Conservation (phyloP, 305 asterid species). For the Fraxinus platypoda region DNA sequence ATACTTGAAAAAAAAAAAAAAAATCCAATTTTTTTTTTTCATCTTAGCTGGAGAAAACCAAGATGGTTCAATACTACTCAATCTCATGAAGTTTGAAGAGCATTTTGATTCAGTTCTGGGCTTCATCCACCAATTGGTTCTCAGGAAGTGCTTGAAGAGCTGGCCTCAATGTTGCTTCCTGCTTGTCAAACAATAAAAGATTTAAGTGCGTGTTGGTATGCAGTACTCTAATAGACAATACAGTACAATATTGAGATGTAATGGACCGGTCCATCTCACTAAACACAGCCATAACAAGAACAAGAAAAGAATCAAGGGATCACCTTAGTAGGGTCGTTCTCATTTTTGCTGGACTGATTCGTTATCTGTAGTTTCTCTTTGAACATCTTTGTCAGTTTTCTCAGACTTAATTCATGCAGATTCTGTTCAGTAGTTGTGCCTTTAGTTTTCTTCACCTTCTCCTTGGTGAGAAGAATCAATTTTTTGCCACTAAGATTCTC, state of each 20-base stretch:
- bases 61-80: constrained; percentile 30
- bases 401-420: constrained; percentile 30
- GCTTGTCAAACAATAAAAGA: background rate
- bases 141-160: constrained; percentile 43
- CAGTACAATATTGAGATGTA: background rate
- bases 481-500: constrained; percentile 43
- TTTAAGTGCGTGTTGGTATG: background rate
- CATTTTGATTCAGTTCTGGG: background rate
- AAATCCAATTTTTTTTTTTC: background rate
- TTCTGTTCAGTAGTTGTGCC: background rate
- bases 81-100: background rate
- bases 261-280: background rate
- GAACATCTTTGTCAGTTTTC: constrained; percentile 37
- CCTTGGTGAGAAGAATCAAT: constrained; percentile 23
- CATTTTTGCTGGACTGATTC: constrained; percentile 15
- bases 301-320: constrained; percentile 3
- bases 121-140: constrained; percentile 23
- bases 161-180: constrained; percentile 24
- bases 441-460: constrained; percentile 16
- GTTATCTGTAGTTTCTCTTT: constrained; percentile 33
- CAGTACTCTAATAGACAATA: background rate
- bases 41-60: constrained; percentile 13
- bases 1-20: background rate
- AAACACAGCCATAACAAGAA: background rate
- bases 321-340: constrained; percentile 29